Evolutionary conservation across 75 land plant genomes (phyloP).

Genomic region (Pinus taeda): DNA sequence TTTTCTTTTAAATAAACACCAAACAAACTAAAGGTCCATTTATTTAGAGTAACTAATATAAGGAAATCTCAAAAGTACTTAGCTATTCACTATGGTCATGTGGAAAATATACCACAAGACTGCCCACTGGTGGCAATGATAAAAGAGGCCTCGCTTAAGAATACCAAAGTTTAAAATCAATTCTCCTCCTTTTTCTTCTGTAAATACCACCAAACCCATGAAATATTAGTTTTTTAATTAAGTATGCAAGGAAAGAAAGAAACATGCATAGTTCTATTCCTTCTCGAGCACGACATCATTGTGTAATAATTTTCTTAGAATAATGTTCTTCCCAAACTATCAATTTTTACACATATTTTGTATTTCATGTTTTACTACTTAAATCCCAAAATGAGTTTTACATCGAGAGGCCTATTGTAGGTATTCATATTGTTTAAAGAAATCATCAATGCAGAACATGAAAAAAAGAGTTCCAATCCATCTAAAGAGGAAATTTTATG

Average conservation of each 20-base stretch:
- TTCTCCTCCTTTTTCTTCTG: slow-evolving; percentile 59
- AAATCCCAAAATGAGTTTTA: neutral
- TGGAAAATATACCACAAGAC: slow-evolving; percentile 82
- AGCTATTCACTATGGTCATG: slow-evolving; percentile 96
- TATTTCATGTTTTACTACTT: neutral
- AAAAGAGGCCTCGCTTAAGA: slow-evolving; percentile 91
- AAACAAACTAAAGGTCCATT: too few species aligned
- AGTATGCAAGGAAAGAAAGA: neutral
- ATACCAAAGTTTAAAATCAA: slow-evolving; percentile 88
- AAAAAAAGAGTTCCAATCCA: neutral
- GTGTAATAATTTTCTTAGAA: neutral
- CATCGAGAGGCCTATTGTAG: neutral
- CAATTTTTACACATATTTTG: neutral
- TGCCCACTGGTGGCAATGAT: slow-evolving; percentile 75
- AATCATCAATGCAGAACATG: neutral
- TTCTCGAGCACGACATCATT: neutral
- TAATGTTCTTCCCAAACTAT: neutral
- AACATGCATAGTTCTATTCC: neutral
- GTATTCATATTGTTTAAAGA: too few species aligned
- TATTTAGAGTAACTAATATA: too few species aligned
- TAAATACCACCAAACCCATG: neutral
- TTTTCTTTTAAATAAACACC: too few species aligned
- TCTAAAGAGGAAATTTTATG: neutral
- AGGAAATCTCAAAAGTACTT: neutral
- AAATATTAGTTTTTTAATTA: neutral